Evolutionary conservation across 441 rosid genomes (phyloP).

Genomic region (Bocquillonia castaneifolia): DNA sequence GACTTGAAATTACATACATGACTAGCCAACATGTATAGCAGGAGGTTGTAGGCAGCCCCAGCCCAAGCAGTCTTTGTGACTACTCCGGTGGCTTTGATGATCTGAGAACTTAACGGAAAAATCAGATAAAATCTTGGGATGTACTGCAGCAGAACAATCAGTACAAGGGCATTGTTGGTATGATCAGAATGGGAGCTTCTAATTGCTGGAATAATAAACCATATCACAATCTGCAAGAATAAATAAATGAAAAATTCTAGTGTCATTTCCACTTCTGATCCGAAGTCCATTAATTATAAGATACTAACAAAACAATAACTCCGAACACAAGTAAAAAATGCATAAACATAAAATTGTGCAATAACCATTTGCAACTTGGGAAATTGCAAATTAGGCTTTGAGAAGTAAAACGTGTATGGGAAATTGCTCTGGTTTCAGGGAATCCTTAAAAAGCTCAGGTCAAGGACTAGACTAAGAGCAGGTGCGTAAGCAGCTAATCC

Average conservation of each 20-base stretch:
- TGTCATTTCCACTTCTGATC: slow-evolving; percentile 14
- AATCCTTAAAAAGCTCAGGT: too few relatives aligned
- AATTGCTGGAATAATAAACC: slow-evolving; percentile 68
- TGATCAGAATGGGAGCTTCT: slow-evolving; percentile 63
- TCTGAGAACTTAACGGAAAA: slow-evolving; percentile 71
- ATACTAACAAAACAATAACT: background rate
- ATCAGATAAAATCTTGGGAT: slow-evolving; percentile 72
- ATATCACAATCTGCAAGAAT: slow-evolving; percentile 63
- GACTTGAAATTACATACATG: slow-evolving; percentile 49
- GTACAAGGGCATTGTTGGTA: slow-evolving; percentile 67
- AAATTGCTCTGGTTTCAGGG: too few relatives aligned
- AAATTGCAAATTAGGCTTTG: background rate
- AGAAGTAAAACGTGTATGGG: background rate
- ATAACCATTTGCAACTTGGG: too few relatives aligned
- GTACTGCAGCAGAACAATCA: slow-evolving; percentile 81
- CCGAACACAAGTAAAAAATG: background rate
- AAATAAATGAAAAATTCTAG: background rate
- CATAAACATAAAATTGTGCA: background rate
- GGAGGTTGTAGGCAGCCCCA: slow-evolving; percentile 88
- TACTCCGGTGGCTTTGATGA: slow-evolving; percentile 73
- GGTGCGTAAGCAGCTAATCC: too few relatives aligned
- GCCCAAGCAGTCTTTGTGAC: slow-evolving; percentile 93
- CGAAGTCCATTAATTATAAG: background rate
- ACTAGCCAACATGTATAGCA: slow-evolving; percentile 82
- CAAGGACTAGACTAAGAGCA: too few relatives aligned